Conservation (phyloP, 208 protist species). For the Angomonas ambiguus region DNA sequence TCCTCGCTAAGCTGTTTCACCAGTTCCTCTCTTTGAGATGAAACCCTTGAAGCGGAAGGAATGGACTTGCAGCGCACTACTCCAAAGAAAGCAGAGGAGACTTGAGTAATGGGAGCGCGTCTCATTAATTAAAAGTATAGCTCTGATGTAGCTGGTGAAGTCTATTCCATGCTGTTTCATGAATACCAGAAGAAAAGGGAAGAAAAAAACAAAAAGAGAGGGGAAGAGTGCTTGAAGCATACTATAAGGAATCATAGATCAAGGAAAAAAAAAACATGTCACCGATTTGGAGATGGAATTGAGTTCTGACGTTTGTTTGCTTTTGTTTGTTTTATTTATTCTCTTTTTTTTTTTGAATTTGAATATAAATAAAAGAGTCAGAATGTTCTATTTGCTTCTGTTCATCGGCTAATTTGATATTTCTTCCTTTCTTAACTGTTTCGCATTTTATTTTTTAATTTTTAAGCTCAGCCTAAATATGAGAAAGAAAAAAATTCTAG, state of each 20-base stretch:
- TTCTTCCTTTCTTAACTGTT: too few relatives aligned
- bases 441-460: too few relatives aligned
- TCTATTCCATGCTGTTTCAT: neutral
- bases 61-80: too few relatives aligned
- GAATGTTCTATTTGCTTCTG: constrained; percentile 2
- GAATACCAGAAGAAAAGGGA: neutral
- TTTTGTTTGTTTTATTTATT: neutral
- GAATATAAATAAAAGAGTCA: neutral
- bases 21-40: constrained; percentile 19
- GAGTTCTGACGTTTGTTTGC: too few relatives aligned
- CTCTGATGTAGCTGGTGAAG: too few relatives aligned
- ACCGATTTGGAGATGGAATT: too few relatives aligned
- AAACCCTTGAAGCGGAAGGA: neutral
- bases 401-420: too few relatives aligned
- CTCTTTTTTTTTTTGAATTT: neutral
- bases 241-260: constrained; percentile 1
- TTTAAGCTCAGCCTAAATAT: too few relatives aligned
- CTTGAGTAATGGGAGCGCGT: neutral
- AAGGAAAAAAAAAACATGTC: neutral
- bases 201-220: constrained; percentile 16
- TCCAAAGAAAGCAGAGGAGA: too few relatives aligned
- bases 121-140: neutral
- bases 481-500: too few relatives aligned
- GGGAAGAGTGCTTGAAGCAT: neutral
- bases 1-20: constrained; percentile 62